phyloP scores from a whole-genome alignment of 192 early-diverging fungal genomes.

The Geranomyces variabilis region DNA sequence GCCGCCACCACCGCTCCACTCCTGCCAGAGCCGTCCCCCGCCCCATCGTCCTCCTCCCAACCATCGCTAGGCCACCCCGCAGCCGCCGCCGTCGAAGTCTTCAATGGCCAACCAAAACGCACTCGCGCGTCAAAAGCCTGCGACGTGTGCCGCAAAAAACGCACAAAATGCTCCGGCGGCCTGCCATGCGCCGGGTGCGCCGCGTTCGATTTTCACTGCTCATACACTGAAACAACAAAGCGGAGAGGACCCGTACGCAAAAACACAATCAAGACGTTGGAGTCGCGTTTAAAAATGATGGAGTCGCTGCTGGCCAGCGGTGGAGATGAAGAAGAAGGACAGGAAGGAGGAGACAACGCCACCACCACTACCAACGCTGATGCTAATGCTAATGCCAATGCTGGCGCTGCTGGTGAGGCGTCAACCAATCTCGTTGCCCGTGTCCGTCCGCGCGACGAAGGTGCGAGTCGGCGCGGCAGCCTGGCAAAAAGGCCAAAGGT shows the following conservation, averaged over 20 bases:
- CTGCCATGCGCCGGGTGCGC: slow-evolving; percentile 26
- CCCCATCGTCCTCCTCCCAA: too few species aligned
- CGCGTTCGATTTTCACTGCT: slow-evolving; percentile 23
- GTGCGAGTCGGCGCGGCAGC: background rate
- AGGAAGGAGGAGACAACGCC: too few species aligned
- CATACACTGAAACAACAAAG: slow-evolving; percentile 24
- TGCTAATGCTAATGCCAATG: background rate
- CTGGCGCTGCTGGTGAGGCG: background rate
- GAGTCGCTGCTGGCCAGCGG: slow-evolving; percentile 22
- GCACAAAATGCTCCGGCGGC: slow-evolving; percentile 30
- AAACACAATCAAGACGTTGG: slow-evolving; percentile 30
- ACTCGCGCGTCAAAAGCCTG: slow-evolving; percentile 31
- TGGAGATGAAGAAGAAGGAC: background rate
- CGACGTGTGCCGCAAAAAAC: slow-evolving; percentile 28
- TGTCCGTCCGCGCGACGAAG: background rate
- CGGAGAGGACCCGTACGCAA: slow-evolving; percentile 20
- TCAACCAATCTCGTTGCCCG: too few species aligned
- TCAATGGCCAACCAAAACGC: slow-evolving; percentile 18
- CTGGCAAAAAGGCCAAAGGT: background rate
- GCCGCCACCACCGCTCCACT: too few species aligned
- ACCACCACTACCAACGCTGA: background rate
- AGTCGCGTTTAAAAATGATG: slow-evolving; percentile 27
- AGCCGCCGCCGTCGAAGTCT: background rate
- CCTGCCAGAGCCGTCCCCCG: too few species aligned
- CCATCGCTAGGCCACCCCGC: too few species aligned